Evolutionary conservation across 805 yeast species (phyloP).

Genomic region (Wickerhamomyces bovis): DNA sequence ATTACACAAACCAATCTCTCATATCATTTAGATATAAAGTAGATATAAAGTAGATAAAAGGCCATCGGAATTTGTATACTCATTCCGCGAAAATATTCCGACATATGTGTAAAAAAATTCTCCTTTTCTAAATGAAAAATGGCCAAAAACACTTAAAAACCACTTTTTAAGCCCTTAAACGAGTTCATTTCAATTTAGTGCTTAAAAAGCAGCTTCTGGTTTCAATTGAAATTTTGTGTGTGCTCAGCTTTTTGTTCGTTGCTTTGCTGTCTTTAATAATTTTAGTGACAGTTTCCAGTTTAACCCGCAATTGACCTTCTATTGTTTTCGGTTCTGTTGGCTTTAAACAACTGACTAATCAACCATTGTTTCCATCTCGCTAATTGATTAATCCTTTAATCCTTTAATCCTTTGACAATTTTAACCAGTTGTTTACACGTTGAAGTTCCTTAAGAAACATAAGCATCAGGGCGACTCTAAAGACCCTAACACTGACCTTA

Average conservation of each 20-base stretch:
- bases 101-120: neutral
- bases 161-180: neutral
- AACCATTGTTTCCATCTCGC: neutral
- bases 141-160: too few species aligned
- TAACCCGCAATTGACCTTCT: too few species aligned
- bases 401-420: neutral
- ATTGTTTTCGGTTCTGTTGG: neutral
- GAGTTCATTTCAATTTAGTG: too few species aligned
- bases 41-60: too few species aligned
- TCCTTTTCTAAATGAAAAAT: neutral
- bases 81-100: neutral
- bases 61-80: neutral
- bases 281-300: too few species aligned
- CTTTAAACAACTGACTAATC: neutral
- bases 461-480: conserved; percentile 5
- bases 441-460: conserved; percentile 18
- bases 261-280: too few species aligned
- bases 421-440: conserved; percentile 6
- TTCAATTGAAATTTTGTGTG: too few species aligned
- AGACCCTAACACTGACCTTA: neutral
- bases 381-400: neutral
- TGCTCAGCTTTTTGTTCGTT: too few species aligned
- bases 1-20: too few species aligned
- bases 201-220: too few species aligned
- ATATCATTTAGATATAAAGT: too few species aligned